phyloP scores from a whole-genome alignment of 139 green algal genomes.

The Picocystis salinarum region DNA sequence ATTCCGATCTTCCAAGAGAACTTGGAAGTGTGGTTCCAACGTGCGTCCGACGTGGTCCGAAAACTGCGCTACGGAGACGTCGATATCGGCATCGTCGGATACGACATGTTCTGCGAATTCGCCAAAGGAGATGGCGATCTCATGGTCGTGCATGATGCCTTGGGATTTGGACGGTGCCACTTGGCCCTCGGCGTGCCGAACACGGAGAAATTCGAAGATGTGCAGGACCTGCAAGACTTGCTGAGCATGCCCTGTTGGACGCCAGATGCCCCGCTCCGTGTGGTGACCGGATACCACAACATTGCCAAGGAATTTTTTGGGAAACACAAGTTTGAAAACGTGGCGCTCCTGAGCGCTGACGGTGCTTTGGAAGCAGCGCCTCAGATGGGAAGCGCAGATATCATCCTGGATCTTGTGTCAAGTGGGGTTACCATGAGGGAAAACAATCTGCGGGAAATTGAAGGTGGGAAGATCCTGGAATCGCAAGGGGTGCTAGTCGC shows the following conservation, averaged over 20 bases:
- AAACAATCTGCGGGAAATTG: conserved; percentile 89
- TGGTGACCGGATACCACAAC: conserved; percentile 57
- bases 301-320: conserved; percentile 58
- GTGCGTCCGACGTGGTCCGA: conserved; percentile 81
- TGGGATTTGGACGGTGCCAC: conserved; percentile 87
- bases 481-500: conserved; percentile 67
- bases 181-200: conserved; percentile 70
- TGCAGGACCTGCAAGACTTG: conserved; percentile 56
- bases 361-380: conserved; percentile 86
- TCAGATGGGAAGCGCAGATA: conserved; percentile 89
- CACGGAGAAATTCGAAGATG: conserved; percentile 13
- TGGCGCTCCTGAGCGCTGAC: conserved; percentile 53
- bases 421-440: conserved; percentile 86
- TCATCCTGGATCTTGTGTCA: conserved; percentile 84
- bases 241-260: conserved; percentile 60
- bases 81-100: conserved; percentile 91
- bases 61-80: conserved; percentile 82
- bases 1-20: conserved; percentile 29
- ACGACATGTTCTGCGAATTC: conserved; percentile 84
- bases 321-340: conserved; percentile 65
- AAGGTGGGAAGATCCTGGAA: conserved; percentile 61
- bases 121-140: conserved; percentile 39
- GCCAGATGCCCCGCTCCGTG: conserved; percentile 45
- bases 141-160: conserved; percentile 73
- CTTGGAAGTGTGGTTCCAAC: conserved; percentile 97